These are phyloP conservation scores for Taiwanofungus camphoratus DNA, from an alignment of 1,284 basidiomycete genomes.

Conservation along the genomic window DNA sequence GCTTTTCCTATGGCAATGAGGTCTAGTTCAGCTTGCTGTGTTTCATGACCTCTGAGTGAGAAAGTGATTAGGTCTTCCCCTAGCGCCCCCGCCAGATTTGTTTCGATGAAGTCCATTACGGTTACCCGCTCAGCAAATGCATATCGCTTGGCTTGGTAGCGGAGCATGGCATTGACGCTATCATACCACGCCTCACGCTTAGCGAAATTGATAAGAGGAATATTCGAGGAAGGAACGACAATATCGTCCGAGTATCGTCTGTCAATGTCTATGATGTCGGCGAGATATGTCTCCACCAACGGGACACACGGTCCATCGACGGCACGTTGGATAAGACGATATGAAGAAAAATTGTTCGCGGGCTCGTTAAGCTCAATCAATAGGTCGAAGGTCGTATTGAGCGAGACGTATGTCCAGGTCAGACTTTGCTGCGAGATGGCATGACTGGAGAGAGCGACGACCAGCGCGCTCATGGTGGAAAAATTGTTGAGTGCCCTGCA, in stretches of 20 bases:
- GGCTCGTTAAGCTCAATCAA: constrained; percentile 54
- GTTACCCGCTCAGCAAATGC: constrained; percentile 40
- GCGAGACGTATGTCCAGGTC: constrained; percentile 63
- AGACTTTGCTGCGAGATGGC: constrained; percentile 52
- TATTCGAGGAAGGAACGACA: constrained; percentile 13
- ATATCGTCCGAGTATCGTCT: constrained; percentile 44
- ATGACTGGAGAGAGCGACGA: constrained; percentile 54
- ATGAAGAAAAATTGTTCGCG: constrained; percentile 49
- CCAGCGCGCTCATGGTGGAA: constrained; percentile 61
- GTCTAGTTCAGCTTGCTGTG: too few relatives aligned
- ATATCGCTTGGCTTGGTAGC: constrained; percentile 52
- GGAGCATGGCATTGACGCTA: constrained; percentile 49
- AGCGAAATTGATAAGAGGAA: constrained; percentile 42
- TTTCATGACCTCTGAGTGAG: too few relatives aligned
- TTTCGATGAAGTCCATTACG: constrained; percentile 43
- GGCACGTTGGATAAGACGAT: constrained; percentile 43
- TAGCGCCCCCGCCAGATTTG: constrained; percentile 32
- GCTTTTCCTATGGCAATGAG: too few relatives aligned
- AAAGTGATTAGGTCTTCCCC: too few relatives aligned
- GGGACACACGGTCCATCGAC: constrained; percentile 62
- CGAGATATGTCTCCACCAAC: constrained; percentile 58
- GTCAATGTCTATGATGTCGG: constrained; percentile 51
- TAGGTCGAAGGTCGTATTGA: constrained; percentile 43
- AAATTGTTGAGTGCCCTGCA: constrained; percentile 62
- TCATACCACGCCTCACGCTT: constrained; percentile 56